These are phyloP conservation scores for Eruca vesicaria DNA, from an alignment of 441 rosid species.

Conservation along the genomic window DNA sequence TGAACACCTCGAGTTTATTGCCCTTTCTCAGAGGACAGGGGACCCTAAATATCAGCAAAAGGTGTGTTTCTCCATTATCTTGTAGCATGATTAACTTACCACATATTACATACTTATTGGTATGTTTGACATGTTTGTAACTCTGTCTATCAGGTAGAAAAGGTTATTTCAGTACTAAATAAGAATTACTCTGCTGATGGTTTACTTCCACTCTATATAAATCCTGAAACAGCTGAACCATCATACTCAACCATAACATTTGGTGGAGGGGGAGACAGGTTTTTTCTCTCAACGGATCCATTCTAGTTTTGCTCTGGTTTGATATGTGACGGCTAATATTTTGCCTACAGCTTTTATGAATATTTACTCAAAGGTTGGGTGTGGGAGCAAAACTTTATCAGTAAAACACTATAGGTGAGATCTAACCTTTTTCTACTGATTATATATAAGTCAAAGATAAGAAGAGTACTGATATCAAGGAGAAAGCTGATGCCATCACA, in stretches of 20 bases:
- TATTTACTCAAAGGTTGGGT: constrained; percentile 98
- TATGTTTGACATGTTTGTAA: constrained; percentile 18
- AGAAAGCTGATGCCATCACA: background rate
- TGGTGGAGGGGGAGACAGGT: constrained; percentile 99
- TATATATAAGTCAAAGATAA: background rate
- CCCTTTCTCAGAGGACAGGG: constrained; percentile 97
- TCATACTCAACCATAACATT: constrained; percentile 78
- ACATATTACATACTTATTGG: background rate
- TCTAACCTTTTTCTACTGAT: constrained; percentile 1
- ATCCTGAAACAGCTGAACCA: constrained; percentile 58
- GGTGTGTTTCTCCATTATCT: constrained; percentile 43
- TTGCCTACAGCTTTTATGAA: background rate
- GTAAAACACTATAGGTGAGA: constrained; percentile 76
- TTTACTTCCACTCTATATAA: constrained; percentile 87
- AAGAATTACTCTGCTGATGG: constrained; percentile 90
- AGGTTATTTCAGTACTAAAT: constrained; percentile 58
- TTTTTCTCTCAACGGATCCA: background rate
- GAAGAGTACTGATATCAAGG: background rate
- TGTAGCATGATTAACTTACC: background rate
- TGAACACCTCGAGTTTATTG: constrained; percentile 97
- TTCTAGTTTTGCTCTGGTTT: constrained; percentile 17
- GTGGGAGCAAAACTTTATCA: constrained; percentile 75
- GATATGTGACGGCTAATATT: constrained; percentile 7
- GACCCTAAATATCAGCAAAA: constrained; percentile 92
- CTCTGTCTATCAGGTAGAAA: constrained; percentile 70